A percentile compares a stretch with the other conserved stretches of the same genome.
Evolutionary conservation across 805 yeast genomes (phyloP).

Genomic region (Kodamaea lidongshanica): DNA sequence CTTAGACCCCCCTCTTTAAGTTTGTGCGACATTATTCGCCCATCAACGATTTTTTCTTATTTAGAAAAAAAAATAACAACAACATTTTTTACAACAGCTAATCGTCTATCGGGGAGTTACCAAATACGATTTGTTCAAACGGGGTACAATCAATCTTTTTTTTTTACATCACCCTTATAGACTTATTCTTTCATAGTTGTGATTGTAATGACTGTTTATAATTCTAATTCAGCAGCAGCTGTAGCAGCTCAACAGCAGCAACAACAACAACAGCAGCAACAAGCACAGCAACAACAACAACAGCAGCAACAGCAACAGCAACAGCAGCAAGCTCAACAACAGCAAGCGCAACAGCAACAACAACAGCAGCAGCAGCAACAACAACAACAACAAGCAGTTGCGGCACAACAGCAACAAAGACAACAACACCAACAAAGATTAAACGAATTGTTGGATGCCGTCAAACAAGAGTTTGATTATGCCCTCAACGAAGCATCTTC

Average conservation of each 20-base stretch:
- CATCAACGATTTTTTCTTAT: too few relatives aligned
- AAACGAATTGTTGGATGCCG: conserved; percentile 82
- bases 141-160: too few relatives aligned
- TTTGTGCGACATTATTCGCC: too few relatives aligned
- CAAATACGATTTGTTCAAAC: too few relatives aligned
- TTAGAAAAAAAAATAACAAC: too few relatives aligned
- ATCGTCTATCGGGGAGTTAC: too few relatives aligned
- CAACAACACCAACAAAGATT: conserved; percentile 44
- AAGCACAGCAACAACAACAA: conserved; percentile 15
- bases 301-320: conserved; percentile 16
- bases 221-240: conserved; percentile 29
- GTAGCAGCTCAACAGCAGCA: conserved; percentile 22
- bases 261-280: conserved; percentile 24
- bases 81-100: too few relatives aligned
- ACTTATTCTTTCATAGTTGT: conserved; percentile 2
- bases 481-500: conserved; percentile 80
- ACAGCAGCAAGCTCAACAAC: conserved; percentile 23
- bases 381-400: conserved; percentile 18
- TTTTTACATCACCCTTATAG: too few relatives aligned
- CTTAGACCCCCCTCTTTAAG: too few relatives aligned
- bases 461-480: conserved; percentile 84
- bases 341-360: conserved; percentile 15
- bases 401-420: conserved; percentile 28
- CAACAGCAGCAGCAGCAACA: conserved; percentile 13
- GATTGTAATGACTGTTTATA: conserved; percentile 27